Evolutionary conservation across 176 grass and related monocot species (phyloP), one percentile per base, ranked within the genome.

Genomic region (Leersia perrieri): DNA sequence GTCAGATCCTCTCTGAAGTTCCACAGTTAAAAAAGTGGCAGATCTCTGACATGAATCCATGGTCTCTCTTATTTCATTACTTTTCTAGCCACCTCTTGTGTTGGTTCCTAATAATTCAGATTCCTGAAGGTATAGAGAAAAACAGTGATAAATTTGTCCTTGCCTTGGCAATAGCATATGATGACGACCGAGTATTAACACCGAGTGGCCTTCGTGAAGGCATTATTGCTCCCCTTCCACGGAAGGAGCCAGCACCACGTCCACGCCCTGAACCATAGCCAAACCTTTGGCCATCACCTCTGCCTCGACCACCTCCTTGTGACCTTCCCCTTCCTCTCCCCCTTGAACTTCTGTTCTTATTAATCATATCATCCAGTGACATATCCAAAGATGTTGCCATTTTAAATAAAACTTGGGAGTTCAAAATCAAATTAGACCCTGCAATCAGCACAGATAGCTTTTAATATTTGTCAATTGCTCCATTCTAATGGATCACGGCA

Each of bases 161-260:
- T 98, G 96, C 96, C 96, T 98, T 98, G 82, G 90, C 90, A 82
- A 98, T 93, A 62, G 80, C 83, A 71, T 81, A 91, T 0, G 96
- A 78, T 70, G 92, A 95, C 8, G 92, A 81, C 33, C 79, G 90
- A 66, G 74, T 90, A 89, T 91, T 94, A 83, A 99, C 92, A 81
- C 96, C 88, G 90, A 99, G 92, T 74, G 76, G 86, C 78, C 92
- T 94, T 86, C 83, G 84, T 41, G 82, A 84, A 91, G 87, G 88
- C 72, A 90, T 66, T 35, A 83, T 68, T 18, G 76, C 42, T 76
- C 88, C 90, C 68, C 90, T 92, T 89, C 88, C 92, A 88, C 90
- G 90, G 53, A 86, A 95, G 77, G 81, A 90, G 66, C 84, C 88
- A 67, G 33, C 81, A 75, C 90, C 88, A 84, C 76, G 90, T 69